phyloP scores from a whole-genome alignment of 192 early-diverging fungal species.

The Diversispora eburnea region DNA sequence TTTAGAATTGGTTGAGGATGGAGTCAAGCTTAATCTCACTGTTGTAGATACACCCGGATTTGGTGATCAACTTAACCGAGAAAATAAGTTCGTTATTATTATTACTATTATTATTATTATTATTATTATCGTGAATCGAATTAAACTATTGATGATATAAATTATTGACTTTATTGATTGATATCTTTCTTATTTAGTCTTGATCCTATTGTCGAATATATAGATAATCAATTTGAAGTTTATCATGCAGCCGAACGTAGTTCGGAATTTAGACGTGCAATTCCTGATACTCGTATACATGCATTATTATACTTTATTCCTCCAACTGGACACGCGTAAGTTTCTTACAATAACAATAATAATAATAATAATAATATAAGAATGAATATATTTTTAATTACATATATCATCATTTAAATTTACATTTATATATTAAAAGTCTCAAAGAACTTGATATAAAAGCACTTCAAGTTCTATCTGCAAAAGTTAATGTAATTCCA shows the following conservation, averaged over 20 bases:
- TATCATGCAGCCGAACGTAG: conserved; percentile 84
- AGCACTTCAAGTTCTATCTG: conserved; percentile 64
- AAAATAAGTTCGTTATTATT: conserved; percentile 60
- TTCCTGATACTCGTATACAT: conserved; percentile 90
- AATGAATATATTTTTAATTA: too few relatives aligned
- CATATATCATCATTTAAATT: conserved; percentile 20
- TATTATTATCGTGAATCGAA: neutral
- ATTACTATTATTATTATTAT: neutral
- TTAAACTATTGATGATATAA: neutral
- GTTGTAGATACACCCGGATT: conserved; percentile 90
- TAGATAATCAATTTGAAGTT: conserved; percentile 93
- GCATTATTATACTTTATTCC: conserved; percentile 96
- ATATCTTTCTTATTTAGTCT: conserved; percentile 50
- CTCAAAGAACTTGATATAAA: conserved; percentile 59
- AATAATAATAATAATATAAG: too few relatives aligned
- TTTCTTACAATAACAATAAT: too few relatives aligned
- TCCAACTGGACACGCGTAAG: conserved; percentile 86
- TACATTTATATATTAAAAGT: conserved; percentile 24
- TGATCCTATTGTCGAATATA: conserved; percentile 90
- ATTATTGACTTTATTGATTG: neutral
- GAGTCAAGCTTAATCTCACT: conserved; percentile 85
- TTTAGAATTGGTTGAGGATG: conserved; percentile 89
- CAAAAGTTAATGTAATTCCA: conserved; percentile 79
- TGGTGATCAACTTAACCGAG: conserved; percentile 81
- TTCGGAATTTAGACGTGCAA: conserved; percentile 64